These are phyloP conservation scores for Fusarium sp. DNA, from an alignment of 2,329 filamentous ascomycete species.

Conservation along the genomic window DNA sequence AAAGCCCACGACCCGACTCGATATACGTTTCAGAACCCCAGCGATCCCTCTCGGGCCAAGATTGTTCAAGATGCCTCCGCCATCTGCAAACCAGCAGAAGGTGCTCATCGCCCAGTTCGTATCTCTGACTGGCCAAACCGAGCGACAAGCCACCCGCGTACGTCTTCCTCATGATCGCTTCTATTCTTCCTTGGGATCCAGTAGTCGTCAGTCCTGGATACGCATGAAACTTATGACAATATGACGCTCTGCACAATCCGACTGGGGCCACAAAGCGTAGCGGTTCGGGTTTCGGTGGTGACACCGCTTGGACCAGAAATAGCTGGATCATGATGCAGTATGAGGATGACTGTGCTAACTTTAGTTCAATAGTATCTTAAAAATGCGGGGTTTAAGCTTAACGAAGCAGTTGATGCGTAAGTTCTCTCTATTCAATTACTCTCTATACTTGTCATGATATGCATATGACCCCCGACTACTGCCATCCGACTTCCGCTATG, in stretches of 20 bases:
- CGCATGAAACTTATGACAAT: slow-evolving; percentile 17
- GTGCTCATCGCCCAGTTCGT: slow-evolving; percentile 56
- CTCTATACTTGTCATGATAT: slow-evolving; percentile 23
- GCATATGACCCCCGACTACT: slow-evolving; percentile 3
- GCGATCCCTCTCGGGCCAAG: background rate
- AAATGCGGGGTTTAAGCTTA: slow-evolving; percentile 60
- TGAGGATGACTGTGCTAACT: slow-evolving; percentile 41
- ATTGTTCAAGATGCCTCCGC: slow-evolving; percentile 50
- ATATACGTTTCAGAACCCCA: background rate
- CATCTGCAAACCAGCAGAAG: slow-evolving; percentile 54
- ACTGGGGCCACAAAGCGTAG: slow-evolving; percentile 8
- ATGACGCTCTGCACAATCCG: slow-evolving; percentile 20
- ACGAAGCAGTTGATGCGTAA: slow-evolving; percentile 68
- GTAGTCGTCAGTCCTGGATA: slow-evolving; percentile 8
- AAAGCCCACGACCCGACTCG: background rate
- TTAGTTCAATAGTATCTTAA: slow-evolving; percentile 58
- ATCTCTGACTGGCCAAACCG: slow-evolving; percentile 56
- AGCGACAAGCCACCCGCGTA: slow-evolving; percentile 59
- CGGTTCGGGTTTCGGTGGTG: slow-evolving; percentile 35
- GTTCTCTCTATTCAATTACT: slow-evolving; percentile 48
- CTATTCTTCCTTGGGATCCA: background rate
- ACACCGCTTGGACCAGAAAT: slow-evolving; percentile 28
- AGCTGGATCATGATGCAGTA: slow-evolving; percentile 19
- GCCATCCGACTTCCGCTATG: slow-evolving; percentile 5
- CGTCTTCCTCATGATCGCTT: slow-evolving; percentile 39